Evolutionary conservation across 768 basidiomycete genomes (phyloP).

Genomic region (Gyrodon lividus): DNA sequence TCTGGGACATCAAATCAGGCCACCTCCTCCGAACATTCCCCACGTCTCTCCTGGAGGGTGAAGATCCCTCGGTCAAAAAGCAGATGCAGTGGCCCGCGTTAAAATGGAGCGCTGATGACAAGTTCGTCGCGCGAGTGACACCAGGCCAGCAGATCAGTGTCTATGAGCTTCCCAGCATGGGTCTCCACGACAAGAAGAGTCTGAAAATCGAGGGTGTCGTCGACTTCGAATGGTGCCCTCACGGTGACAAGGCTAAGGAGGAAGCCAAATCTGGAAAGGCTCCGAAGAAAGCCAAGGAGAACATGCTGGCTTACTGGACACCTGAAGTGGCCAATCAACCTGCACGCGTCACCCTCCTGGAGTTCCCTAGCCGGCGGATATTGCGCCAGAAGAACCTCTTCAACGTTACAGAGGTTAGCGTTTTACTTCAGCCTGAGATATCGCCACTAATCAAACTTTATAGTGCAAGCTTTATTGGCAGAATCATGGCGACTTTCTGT

Average conservation of each 20-base stretch:
- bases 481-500: slow-evolving; percentile 96
- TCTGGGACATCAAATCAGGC: slow-evolving; percentile 98
- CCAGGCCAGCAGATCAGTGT: slow-evolving; percentile 94
- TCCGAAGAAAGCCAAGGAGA: slow-evolving; percentile 72
- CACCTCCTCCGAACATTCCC: slow-evolving; percentile 90
- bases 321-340: slow-evolving; percentile 97
- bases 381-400: slow-evolving; percentile 96
- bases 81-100: slow-evolving; percentile 93
- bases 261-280: slow-evolving; percentile 41
- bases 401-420: slow-evolving; percentile 90
- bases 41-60: slow-evolving; percentile 58
- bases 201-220: slow-evolving; percentile 96
- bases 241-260: slow-evolving; percentile 74
- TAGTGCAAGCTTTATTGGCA: slow-evolving; percentile 99
- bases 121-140: slow-evolving; percentile 86
- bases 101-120: slow-evolving; percentile 98
- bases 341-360: slow-evolving; percentile 90
- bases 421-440: slow-evolving; percentile 2
- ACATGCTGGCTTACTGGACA: slow-evolving; percentile 96
- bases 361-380: slow-evolving; percentile 80
- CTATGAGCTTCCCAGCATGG: slow-evolving; percentile 93
- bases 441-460: slow-evolving; percentile 4
- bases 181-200: slow-evolving; percentile 92
- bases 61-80: slow-evolving; percentile 60
- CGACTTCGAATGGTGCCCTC: slow-evolving; percentile 98